Conservation (phyloP, 2,329 filamentous ascomycete species). For the Colletotrichum scovillei region DNA sequence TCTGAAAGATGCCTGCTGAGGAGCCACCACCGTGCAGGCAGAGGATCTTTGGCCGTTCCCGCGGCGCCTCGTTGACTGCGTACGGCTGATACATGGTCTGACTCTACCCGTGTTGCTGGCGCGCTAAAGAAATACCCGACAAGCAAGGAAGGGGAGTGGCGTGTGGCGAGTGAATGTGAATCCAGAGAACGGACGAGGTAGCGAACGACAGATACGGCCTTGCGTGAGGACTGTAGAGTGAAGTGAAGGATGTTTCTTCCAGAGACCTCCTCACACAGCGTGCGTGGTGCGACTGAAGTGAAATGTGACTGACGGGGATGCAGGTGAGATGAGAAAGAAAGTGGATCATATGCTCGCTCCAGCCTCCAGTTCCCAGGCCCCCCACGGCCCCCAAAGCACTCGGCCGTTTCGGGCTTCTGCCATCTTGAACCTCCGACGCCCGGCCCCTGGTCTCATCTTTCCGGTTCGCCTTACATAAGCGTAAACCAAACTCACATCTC, state of each 20-base stretch:
- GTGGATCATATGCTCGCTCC: not conserved
- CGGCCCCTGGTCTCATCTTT: not conserved
- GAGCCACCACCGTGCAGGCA: slow-evolving; percentile 33
- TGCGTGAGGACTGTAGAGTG: not conserved
- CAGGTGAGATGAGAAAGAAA: not conserved
- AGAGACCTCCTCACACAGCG: not conserved
- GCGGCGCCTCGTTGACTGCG: slow-evolving; percentile 2
- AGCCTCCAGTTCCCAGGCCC: too few species aligned
- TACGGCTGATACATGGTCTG: slow-evolving; percentile 7
- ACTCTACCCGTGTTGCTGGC: not conserved
- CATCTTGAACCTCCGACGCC: not conserved
- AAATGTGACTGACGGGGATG: not conserved
- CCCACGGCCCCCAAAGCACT: not conserved
- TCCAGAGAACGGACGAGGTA: not conserved
- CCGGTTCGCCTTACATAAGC: slow-evolving; percentile 1
- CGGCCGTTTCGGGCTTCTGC: slow-evolving; percentile 6
- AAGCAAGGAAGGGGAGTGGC: not conserved
- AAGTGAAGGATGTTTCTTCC: not conserved
- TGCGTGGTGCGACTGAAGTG: not conserved
- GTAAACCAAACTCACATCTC: not conserved
- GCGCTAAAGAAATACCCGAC: not conserved
- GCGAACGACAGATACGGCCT: not conserved
- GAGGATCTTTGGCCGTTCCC: slow-evolving; percentile 19
- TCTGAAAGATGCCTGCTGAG: slow-evolving; percentile 23
- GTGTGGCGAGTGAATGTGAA: not conserved